A percentile compares a stretch with the other conserved stretches of the same genome.
These are phyloP conservation scores for Globisporangium carolinianum DNA, from an alignment of 352 stramenopile species.

Conservation along the genomic window DNA sequence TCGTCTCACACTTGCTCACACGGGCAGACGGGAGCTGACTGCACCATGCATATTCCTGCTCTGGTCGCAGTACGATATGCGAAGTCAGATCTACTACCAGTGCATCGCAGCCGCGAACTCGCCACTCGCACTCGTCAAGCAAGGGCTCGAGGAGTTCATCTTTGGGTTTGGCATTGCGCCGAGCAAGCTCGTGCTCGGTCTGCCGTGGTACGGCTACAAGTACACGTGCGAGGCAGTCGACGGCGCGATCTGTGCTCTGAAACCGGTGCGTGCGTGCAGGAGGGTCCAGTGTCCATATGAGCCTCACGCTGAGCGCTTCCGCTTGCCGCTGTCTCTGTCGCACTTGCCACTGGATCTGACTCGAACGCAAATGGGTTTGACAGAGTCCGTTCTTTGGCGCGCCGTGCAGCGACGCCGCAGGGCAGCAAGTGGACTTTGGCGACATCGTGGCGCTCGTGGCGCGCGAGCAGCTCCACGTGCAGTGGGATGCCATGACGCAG, in stretches of 20 bases:
- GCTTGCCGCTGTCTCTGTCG: no score
- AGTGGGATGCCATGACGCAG: slow-evolving; percentile 52
- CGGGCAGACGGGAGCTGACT: no score
- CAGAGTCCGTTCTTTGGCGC: slow-evolving; percentile 59
- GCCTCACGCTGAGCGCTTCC: no score
- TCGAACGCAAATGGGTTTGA: neutral
- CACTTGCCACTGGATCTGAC: no score
- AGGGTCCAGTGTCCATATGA: no score
- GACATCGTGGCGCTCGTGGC: slow-evolving; percentile 35
- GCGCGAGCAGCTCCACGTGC: slow-evolving; percentile 16
- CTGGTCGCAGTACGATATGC: slow-evolving; percentile 79
- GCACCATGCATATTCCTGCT: neutral
- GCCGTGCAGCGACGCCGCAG: slow-evolving; percentile 71
- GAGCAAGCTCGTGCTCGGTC: slow-evolving; percentile 82
- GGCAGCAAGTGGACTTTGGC: slow-evolving; percentile 53
- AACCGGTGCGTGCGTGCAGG: slow-evolving; percentile 6
- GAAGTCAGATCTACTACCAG: slow-evolving; percentile 87
- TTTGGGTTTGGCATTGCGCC: slow-evolving; percentile 44
- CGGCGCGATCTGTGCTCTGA: slow-evolving; percentile 21
- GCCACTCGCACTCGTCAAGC: slow-evolving; percentile 54
- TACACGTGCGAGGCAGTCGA: slow-evolving; percentile 51
- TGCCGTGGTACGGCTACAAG: slow-evolving; percentile 90
- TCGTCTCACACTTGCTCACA: neutral
- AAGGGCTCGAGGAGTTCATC: slow-evolving; percentile 76
- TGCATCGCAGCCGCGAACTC: slow-evolving; percentile 86